Evolutionary conservation across 2,329 filamentous ascomycete species (phyloP), one percentile per base, ranked within the genome.

Genomic region (Trichoderma brevicompactum): DNA sequence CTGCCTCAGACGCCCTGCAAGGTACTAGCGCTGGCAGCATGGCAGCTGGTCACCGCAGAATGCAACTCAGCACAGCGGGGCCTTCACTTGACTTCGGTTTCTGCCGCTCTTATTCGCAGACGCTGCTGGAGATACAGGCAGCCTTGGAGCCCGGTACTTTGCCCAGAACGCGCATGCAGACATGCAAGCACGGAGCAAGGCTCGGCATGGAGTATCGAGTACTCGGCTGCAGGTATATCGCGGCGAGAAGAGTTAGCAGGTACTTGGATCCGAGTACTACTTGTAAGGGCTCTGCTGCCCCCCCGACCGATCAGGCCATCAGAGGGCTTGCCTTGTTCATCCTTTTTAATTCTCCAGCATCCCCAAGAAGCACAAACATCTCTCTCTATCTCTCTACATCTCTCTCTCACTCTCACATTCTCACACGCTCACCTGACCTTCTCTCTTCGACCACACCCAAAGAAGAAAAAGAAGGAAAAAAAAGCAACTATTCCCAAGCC

Each of bases 41-140:
- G 59, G 38, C 56, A 60, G 56, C 56, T 60, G 56, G 59, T 52
- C 59, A 62, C 46, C 34, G 38, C 48, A 43, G 40, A 32, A 19
- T 44, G 41, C 40, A 58, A 9, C 53, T 44, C 19, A 43, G 38
- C 19, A 28, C 46, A 52, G 38, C 58, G 58, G 46, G 36, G 49
- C 38, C n/a, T 23, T 54, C 49, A 54, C 52, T 41, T 34, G 60
- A 52, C 17, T 38, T 59, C 28, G 44, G 36, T n/a, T 36, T 8
- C 50, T 34, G 55, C 17, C 28, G 15, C 43, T 44, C 40, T 32
- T 40, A 44, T 28, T 17, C 23, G 23, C 23, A 28, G 23, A 28
- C 23, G 23, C 23, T 28, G 23, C 23, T 28, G 23, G 23, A 28
- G 23, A 28, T 28, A 28, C 23, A 28, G 23, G 23, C 23, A 28